Conservation (phyloP, 2,329 filamentous ascomycete species). For the Aspergillus tubingensis region DNA sequence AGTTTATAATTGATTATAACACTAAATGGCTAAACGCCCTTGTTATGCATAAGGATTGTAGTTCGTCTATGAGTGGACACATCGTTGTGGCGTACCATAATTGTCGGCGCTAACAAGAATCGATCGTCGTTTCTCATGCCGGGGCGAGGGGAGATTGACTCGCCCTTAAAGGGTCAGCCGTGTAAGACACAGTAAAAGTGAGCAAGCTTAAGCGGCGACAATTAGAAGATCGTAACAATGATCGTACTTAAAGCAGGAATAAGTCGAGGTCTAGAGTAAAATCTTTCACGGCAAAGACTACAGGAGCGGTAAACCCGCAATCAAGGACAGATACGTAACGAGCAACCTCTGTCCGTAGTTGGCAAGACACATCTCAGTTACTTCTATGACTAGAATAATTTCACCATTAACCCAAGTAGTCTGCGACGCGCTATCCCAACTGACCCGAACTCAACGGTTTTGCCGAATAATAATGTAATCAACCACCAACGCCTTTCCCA, state of each 20-base stretch:
- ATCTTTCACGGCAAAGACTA: neutral
- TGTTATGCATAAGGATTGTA: neutral
- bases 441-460: neutral
- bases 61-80: neutral
- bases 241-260: neutral
- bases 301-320: neutral
- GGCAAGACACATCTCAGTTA: neutral
- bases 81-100: neutral
- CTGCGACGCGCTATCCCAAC: constrained; percentile 1
- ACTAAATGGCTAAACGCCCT: neutral
- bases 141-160: neutral
- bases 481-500: constrained; percentile 39
- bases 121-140: neutral
- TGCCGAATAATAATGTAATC: constrained; percentile 8
- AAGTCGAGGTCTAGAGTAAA: neutral
- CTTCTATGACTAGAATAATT: neutral
- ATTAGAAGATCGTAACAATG: neutral
- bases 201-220: neutral
- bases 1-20: neutral
- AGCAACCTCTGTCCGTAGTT: neutral
- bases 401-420: neutral
- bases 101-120: neutral
- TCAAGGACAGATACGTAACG: neutral
- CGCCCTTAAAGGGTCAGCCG: neutral
- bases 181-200: neutral